phyloP scores from a whole-genome alignment of 2,329 filamentous ascomycete species.

The Fusarium odoratissimum region DNA sequence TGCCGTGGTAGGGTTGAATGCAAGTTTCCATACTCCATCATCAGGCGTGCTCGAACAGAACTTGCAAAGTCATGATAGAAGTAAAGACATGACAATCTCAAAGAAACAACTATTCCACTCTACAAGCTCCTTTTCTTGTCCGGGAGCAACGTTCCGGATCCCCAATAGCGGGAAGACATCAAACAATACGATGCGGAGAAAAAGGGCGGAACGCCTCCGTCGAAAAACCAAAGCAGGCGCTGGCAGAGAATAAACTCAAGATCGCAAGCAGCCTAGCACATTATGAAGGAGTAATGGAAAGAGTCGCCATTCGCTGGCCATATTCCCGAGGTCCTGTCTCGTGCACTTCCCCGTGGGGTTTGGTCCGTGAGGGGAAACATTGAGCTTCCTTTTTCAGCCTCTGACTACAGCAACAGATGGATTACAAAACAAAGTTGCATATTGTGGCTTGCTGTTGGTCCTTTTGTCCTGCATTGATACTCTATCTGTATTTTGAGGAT shows the following conservation, averaged over 20 bases:
- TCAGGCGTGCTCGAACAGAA: background rate
- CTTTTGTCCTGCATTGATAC: background rate
- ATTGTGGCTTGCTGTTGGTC: constrained; percentile 8
- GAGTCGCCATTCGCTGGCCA: constrained; percentile 8
- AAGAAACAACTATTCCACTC: background rate
- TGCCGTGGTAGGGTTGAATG: background rate
- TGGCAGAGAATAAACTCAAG: background rate
- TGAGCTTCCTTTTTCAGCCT: constrained; percentile 24
- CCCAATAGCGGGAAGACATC: background rate
- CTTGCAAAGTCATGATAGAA: background rate
- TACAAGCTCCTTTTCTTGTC: background rate
- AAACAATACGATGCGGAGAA: constrained; percentile 16
- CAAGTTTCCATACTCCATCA: background rate
- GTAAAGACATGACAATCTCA: background rate
- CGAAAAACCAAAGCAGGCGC: background rate
- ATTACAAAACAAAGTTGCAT: constrained; percentile 18
- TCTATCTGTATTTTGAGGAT: background rate
- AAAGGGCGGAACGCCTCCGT: constrained; percentile 19
- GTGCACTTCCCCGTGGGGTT: constrained; percentile 27
- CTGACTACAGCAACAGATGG: background rate
- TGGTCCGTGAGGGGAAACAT: constrained; percentile 17
- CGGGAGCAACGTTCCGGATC: constrained; percentile 3
- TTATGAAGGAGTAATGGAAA: constrained; percentile 6
- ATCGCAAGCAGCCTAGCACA: constrained; percentile 7
- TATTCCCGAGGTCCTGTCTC: constrained; percentile 4